Evolutionary conservation across 371 early-diverging fungal genomes (phyloP), one percentile per base, ranked within the genome.

Genomic region (Mortierella sp.): DNA sequence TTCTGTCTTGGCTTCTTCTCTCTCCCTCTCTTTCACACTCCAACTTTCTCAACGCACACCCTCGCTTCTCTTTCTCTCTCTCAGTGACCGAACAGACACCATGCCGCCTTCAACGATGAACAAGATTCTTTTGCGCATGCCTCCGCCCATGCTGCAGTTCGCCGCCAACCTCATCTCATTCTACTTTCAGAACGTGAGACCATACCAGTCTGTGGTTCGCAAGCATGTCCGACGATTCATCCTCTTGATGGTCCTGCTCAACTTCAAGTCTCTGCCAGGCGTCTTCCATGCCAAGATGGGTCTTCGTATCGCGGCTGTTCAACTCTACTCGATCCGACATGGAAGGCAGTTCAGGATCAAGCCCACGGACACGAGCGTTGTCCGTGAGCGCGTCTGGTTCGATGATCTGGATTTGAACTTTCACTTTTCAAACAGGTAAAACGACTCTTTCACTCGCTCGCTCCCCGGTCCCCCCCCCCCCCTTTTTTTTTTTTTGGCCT

Each of bases 261-360:
- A 76, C 62, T 69, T 76, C 70, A 76, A 76, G 56, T 76, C 76
- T n/a, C 55, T 76, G n/a, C 76, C 76, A 2, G 76, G 76, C 24
- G 62, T 76, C 30, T 76, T 76, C 58, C 76, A 76, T 18, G 69
- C 70, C 46, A 76, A 76, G 48, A 76, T 76, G 76, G 69, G 65
- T 1, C 62, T 76, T 13, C 64, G 76, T 14, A 70, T 76, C 30
- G 69, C 70, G 0, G 65, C 70, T 2, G 66, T 65, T 10, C 76
- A 76, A 43, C 52, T 76, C 10, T 76, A 76, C 34, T 69, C 69
- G n/a, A 39, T 76, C 27, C 52, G 76, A 19, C 70, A 76, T 38
- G 27, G 66, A 9, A 50, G 62, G 23, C 50, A 43, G 8, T 76
- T 76, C 59, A 61, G 76, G 42, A 76, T 76, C 62, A 65, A 62